Conservation (phyloP, 768 basidiomycete species). For the Leucocoprinus sp. region DNA sequence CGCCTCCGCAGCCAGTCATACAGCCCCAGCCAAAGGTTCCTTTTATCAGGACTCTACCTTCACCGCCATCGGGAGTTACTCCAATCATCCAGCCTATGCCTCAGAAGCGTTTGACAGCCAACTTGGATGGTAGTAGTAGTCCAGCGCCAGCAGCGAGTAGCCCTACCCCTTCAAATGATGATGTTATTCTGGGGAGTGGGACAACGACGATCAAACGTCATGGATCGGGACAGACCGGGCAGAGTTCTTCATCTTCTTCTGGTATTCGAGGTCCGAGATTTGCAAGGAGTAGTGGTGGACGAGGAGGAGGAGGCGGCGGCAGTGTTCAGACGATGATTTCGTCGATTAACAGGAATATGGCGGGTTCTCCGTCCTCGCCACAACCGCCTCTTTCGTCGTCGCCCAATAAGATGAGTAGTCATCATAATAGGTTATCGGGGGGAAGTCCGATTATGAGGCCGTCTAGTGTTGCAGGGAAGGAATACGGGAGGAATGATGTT, state of each 20-base stretch:
- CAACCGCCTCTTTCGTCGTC: too few species aligned
- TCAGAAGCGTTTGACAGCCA: conserved; percentile 31
- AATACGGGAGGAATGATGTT: conserved; percentile 39
- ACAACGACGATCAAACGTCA: conserved; percentile 39
- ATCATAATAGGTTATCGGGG: conserved; percentile 44
- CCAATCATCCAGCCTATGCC: conserved; percentile 48
- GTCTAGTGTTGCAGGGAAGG: conserved; percentile 42
- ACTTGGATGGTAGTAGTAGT: conserved; percentile 25
- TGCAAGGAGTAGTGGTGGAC: too few species aligned
- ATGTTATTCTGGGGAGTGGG: conserved; percentile 26
- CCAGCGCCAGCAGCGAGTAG: conserved; percentile 36
- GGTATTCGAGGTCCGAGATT: conserved; percentile 22
- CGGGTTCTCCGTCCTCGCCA: conserved; percentile 25
- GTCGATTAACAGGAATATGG: conserved; percentile 41
- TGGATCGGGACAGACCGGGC: conserved; percentile 29
- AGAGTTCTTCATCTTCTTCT: background rate
- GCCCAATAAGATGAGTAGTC: conserved; percentile 22
- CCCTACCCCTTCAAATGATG: conserved; percentile 20
- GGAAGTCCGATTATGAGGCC: conserved; percentile 36
- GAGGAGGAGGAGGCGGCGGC: conserved; percentile 40
- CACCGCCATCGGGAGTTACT: conserved; percentile 31
- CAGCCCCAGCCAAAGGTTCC: background rate
- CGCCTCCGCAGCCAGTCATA: background rate
- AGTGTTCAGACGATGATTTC: conserved; percentile 50
- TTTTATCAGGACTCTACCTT: conserved; percentile 14